A percentile compares a stretch with the other conserved stretches of the same genome.
These are phyloP conservation scores for Alternaria consortialis DNA, from an alignment of 2,329 filamentous ascomycete species.

Conservation along the genomic window DNA sequence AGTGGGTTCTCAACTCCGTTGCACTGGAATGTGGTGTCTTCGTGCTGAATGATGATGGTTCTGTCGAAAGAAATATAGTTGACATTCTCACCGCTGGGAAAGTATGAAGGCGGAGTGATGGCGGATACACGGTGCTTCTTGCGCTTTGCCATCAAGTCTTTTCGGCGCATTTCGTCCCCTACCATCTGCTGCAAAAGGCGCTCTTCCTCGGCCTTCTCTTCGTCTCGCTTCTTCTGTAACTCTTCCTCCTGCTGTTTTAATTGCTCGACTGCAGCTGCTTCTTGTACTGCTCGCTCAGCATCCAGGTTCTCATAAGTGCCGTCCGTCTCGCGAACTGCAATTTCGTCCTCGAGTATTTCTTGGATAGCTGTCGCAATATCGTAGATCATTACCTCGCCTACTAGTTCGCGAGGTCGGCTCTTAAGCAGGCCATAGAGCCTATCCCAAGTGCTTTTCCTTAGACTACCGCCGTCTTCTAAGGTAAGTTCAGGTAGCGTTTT, in stretches of 20 bases:
- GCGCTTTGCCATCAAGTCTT: constrained; percentile 66
- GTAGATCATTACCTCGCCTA: constrained; percentile 72
- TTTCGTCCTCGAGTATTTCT: constrained; percentile 85
- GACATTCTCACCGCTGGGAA: constrained; percentile 49
- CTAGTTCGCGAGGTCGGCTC: constrained; percentile 70
- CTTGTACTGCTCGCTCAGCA: constrained; percentile 85
- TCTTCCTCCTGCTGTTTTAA: constrained; percentile 59
- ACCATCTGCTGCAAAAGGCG: constrained; percentile 75
- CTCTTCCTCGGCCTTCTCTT: constrained; percentile 71
- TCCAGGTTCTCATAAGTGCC: constrained; percentile 84
- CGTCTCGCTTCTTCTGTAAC: constrained; percentile 51
- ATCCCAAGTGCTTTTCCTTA: constrained; percentile 75
- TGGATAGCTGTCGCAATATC: constrained; percentile 68
- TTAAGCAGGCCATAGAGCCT: constrained; percentile 75
- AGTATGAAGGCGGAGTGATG: constrained; percentile 45
- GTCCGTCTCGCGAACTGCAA: constrained; percentile 76
- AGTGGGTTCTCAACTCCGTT: constrained; percentile 73
- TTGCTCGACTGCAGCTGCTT: constrained; percentile 72
- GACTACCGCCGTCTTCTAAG: constrained; percentile 68
- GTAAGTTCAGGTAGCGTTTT: constrained; percentile 79
- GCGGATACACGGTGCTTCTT: constrained; percentile 61
- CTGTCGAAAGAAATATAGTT: constrained; percentile 71
- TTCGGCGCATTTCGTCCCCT: constrained; percentile 75
- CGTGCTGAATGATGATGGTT: constrained; percentile 69
- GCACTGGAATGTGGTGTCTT: constrained; percentile 70